Evolutionary conservation across 164 flowering plant genomes (phyloP).

Genomic region (Chimonanthus praecox): DNA sequence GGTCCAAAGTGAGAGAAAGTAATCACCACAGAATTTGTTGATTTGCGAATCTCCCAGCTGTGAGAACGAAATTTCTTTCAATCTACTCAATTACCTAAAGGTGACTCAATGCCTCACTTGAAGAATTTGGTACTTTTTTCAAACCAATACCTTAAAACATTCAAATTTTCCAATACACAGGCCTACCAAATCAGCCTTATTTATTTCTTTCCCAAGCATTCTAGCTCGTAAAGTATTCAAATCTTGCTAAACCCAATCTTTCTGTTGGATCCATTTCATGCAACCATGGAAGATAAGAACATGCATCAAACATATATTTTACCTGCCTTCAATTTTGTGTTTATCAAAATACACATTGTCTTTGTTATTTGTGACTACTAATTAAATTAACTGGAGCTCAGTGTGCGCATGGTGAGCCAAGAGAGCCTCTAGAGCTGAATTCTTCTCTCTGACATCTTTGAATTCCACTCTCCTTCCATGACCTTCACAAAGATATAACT

Average conservation of each 20-base stretch:
- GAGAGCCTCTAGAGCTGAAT: constrained; percentile 26
- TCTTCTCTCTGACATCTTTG: constrained; percentile 31
- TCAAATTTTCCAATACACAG: no score
- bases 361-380: not conserved
- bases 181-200: not conserved
- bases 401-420: constrained; percentile 19
- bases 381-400: not conserved
- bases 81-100: no score
- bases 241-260: not conserved
- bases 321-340: not conserved
- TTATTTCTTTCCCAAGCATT: not conserved
- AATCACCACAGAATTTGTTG: no score
- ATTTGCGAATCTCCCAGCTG: no score
- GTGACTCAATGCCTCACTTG: no score
- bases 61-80: no score
- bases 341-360: not conserved
- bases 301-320: not conserved
- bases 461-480: constrained; percentile 47
- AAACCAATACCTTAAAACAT: no score
- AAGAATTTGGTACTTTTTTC: no score
- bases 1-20: no score
- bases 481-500: constrained; percentile 24
- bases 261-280: not conserved
- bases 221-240: no score
- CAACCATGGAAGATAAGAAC: not conserved